Evolutionary conservation across 495 filamentous ascomycete genomes (phyloP), one percentile per base, ranked within the genome.

Genomic region (Cercophora sp.): DNA sequence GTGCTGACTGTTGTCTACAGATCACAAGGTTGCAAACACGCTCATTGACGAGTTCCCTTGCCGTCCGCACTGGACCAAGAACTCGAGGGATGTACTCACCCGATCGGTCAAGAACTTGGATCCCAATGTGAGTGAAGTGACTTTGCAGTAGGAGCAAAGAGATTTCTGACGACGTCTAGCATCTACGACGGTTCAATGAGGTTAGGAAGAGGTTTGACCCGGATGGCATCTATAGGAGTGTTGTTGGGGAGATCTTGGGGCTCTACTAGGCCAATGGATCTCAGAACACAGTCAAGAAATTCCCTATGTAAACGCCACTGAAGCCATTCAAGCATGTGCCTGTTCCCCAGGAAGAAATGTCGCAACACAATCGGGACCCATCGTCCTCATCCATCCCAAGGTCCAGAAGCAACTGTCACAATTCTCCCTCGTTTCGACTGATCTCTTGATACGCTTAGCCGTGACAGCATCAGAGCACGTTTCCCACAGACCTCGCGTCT

Each of bases 1-100:
- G n/a, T n/a, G n/a, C n/a, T n/a, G n/a, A n/a, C n/a, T n/a, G n/a
- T n/a, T n/a, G n/a, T n/a, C n/a, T 19, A 1, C 16, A 76, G 71
- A 76, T 50, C 68, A 64, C 23, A 69, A 61, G 8, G 56, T 78
- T 6, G 71, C 73, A 26, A 71, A 70, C 48, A 70, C 71, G 1
- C 67, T 78, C 23, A 67, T 78, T 53, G 62, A 73, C 44, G 73
- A 76, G 52, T 77, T 78, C 46, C 72, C 75, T 0, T 69, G 66
- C 31, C 62, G 75, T 0, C 75, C 75, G 16, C 75, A 78, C 54
- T 78, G 75, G 75, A 78, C 75, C 4, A 78, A 78, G 65, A 78
- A 78, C 51, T 71, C 69, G 25, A 62, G 75, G 8, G 72, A 74
- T 18, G 72, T 77, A 3, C 68, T 78, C 26, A 51, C 56, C 32